Evolutionary conservation across 2,329 filamentous ascomycete genomes (phyloP).

Genomic region (Ceratocystiopsis brevicomis): DNA sequence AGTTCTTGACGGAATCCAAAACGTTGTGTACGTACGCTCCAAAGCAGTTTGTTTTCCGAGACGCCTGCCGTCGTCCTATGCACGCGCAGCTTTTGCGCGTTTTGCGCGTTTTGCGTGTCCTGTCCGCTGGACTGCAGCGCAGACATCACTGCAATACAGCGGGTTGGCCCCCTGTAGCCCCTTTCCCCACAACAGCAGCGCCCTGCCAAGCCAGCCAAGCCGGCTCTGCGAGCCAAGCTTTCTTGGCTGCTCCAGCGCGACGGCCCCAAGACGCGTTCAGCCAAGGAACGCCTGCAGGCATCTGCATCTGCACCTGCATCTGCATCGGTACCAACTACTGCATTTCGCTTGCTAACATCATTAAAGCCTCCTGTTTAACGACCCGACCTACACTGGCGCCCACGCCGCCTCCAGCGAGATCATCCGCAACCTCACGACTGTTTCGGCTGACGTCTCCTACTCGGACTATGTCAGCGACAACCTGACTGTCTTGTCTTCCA

Average conservation of each 20-base stretch:
- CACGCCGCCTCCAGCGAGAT: conserved; percentile 32
- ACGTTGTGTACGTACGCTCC: conserved; percentile 13
- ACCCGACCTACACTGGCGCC: conserved; percentile 33
- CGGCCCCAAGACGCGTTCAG: conserved; percentile 2
- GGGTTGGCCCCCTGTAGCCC: not conserved
- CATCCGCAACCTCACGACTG: conserved; percentile 36
- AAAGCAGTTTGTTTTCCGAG: not conserved
- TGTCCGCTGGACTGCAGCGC: not conserved
- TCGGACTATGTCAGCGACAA: conserved; percentile 33
- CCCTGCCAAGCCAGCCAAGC: conserved; percentile 5
- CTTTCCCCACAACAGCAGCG: conserved; percentile 2
- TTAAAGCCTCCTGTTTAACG: conserved; percentile 38
- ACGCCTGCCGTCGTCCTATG: too few relatives aligned
- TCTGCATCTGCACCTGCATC: not conserved
- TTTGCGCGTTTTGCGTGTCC: not conserved
- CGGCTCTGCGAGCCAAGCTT: conserved; percentile 10
- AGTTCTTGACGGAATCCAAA: conserved; percentile 17
- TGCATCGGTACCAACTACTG: not conserved
- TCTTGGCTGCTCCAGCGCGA: conserved; percentile 7
- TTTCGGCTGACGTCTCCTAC: conserved; percentile 32
- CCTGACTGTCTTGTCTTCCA: conserved; percentile 59
- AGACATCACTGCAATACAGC: not conserved
- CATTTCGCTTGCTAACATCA: not conserved
- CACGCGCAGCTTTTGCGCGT: not conserved
- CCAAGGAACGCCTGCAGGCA: not conserved